Conservation (phyloP, 345 rosid genomes). For the Salix udensis region DNA sequence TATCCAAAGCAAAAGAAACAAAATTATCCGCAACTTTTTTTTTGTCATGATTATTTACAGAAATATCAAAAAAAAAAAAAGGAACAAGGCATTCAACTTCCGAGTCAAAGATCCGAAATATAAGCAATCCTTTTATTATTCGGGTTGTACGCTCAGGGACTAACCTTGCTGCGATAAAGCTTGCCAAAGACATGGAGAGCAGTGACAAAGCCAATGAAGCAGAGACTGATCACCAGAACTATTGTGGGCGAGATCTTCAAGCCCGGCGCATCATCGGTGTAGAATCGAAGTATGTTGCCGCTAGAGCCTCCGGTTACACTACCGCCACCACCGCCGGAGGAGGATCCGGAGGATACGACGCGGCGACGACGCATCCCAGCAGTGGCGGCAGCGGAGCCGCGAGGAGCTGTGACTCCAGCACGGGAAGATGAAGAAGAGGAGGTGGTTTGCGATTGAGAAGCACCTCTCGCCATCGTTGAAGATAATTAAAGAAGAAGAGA, state of each 20-base stretch:
- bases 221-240: conserved; percentile 87
- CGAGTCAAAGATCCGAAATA: conserved; percentile 10
- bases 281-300: conserved; percentile 86
- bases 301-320: conserved; percentile 35
- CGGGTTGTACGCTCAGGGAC: conserved; percentile 31
- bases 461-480: conserved; percentile 70
- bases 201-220: conserved; percentile 94
- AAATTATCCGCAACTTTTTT: no score
- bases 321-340: conserved; percentile 30
- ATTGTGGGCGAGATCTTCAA: conserved; percentile 89
- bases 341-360: conserved; percentile 36
- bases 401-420: conserved; percentile 70
- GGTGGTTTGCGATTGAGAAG: conserved; percentile 74
- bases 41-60: conserved; percentile 17
- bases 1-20: neutral
- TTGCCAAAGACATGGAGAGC: conserved; percentile 93
- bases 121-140: neutral
- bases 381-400: conserved; percentile 86
- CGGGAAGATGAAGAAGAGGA: conserved; percentile 53
- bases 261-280: conserved; percentile 93
- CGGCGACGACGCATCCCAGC: conserved; percentile 96
- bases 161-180: conserved; percentile 66
- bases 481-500: neutral
- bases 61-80: neutral
- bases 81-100: neutral